Conservation (phyloP, 257 asterid genomes). For the Misopates orontium region DNA sequence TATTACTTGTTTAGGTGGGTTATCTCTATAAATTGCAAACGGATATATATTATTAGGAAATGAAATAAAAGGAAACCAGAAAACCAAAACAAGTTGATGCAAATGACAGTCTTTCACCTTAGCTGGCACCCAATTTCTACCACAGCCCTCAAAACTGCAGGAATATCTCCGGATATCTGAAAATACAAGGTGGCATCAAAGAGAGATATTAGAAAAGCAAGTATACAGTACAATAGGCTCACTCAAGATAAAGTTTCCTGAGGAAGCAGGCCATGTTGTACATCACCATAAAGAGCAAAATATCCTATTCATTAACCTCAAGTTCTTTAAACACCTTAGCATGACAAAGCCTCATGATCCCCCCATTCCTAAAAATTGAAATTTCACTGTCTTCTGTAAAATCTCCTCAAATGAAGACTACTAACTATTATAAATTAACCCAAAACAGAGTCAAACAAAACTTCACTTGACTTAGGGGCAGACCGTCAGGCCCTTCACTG, state of each 20-base stretch:
- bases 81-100: constrained; percentile 14
- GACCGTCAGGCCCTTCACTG: no score
- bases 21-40: constrained; percentile 57
- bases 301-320: no score
- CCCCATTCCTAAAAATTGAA: no score
- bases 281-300: neutral
- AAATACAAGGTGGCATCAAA: constrained; percentile 10
- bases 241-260: neutral
- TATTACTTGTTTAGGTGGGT: constrained; percentile 90
- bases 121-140: constrained; percentile 88
- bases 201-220: constrained; percentile 3
- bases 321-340: no score
- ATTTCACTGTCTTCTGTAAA: no score
- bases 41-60: constrained; percentile 7
- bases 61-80: neutral
- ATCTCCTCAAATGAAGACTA: no score
- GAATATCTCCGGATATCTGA: constrained; percentile 88
- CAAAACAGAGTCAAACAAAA: no score
- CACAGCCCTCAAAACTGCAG: constrained; percentile 85
- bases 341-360: no score
- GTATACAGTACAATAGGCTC: neutral
- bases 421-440: no score
- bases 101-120: constrained; percentile 47
- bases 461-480: no score
- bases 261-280: neutral